phyloP scores from a whole-genome alignment of 2,329 filamentous ascomycete genomes.

The Penicillium polonicum region DNA sequence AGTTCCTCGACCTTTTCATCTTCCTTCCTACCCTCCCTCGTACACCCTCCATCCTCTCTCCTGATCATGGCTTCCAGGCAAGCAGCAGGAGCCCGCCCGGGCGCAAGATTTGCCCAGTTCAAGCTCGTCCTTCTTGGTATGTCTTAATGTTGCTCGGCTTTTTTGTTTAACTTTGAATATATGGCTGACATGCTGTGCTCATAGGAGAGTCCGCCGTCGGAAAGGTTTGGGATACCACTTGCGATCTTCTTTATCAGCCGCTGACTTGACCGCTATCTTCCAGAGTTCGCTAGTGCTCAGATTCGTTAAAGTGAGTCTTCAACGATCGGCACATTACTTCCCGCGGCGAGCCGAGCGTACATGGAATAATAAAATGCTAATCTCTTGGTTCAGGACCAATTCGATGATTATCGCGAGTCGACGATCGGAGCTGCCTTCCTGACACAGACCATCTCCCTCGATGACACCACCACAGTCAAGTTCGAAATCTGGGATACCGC shows the following conservation, averaged over 20 bases:
- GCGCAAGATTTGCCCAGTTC: slow-evolving; percentile 93
- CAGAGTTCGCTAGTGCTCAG: slow-evolving; percentile 96
- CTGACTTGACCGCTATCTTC: slow-evolving; percentile 36
- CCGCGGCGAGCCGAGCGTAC: background rate
- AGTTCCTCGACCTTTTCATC: background rate
- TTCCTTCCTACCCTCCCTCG: slow-evolving; percentile 6
- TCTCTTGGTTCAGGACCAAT: slow-evolving; percentile 75
- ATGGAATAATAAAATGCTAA: slow-evolving; percentile 9
- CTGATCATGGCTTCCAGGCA: slow-evolving; percentile 76
- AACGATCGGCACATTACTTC: background rate
- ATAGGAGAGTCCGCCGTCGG: slow-evolving; percentile 96
- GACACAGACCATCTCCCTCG: slow-evolving; percentile 96
- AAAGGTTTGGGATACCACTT: slow-evolving; percentile 64
- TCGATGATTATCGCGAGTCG: slow-evolving; percentile 96
- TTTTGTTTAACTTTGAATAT: background rate
- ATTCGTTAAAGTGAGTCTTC: slow-evolving; percentile 86
- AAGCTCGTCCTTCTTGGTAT: slow-evolving; percentile 95
- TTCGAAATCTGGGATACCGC: slow-evolving; percentile 99
- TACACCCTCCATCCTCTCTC: slow-evolving; percentile 11
- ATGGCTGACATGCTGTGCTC: slow-evolving; percentile 22
- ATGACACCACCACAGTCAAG: slow-evolving; percentile 97
- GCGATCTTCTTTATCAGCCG: slow-evolving; percentile 18
- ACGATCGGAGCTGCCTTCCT: slow-evolving; percentile 98
- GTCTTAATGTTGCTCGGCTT: slow-evolving; percentile 32
- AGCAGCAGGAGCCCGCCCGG: slow-evolving; percentile 66